Conservation (phyloP, 2,329 filamentous ascomycete species). For the Microsporum canis region DNA sequence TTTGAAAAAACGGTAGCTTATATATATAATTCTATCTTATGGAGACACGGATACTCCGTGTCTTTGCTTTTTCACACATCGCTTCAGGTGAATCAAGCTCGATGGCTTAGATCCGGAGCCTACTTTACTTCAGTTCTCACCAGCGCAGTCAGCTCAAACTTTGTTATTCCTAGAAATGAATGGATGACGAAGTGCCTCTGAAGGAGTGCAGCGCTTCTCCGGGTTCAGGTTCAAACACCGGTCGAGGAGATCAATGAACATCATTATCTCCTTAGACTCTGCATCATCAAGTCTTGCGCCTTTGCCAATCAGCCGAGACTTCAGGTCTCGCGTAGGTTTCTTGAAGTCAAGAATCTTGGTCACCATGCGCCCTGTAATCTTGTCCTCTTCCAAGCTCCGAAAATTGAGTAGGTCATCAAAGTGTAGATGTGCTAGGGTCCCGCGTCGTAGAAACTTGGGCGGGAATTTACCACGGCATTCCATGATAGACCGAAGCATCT, state of each 20-base stretch:
- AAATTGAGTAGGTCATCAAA: constrained; percentile 82
- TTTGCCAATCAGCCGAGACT: constrained; percentile 61
- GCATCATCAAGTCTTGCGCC: constrained; percentile 62
- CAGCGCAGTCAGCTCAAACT: neutral
- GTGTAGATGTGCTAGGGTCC: constrained; percentile 62
- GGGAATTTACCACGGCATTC: constrained; percentile 89
- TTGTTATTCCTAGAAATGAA: constrained; percentile 49
- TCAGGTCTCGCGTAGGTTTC: constrained; percentile 71
- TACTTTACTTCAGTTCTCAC: neutral
- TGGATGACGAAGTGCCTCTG: constrained; percentile 76
- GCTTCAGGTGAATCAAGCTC: neutral
- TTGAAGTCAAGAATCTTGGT: constrained; percentile 37
- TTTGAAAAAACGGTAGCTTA: neutral
- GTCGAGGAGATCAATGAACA: constrained; percentile 80
- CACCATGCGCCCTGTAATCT: constrained; percentile 67
- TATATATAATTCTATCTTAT: neutral
- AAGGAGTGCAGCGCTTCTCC: constrained; percentile 78
- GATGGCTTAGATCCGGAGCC: neutral
- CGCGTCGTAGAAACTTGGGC: constrained; percentile 74
- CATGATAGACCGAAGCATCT: constrained; percentile 95
- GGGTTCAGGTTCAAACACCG: constrained; percentile 82
- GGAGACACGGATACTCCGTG: neutral
- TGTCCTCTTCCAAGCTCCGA: constrained; percentile 73
- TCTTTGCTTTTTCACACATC: neutral
- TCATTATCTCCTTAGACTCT: constrained; percentile 64